These are phyloP conservation scores for Cyclostephanos tholiformis DNA, from an alignment of 108 stramenopile genomes.

Conservation along the genomic window DNA sequence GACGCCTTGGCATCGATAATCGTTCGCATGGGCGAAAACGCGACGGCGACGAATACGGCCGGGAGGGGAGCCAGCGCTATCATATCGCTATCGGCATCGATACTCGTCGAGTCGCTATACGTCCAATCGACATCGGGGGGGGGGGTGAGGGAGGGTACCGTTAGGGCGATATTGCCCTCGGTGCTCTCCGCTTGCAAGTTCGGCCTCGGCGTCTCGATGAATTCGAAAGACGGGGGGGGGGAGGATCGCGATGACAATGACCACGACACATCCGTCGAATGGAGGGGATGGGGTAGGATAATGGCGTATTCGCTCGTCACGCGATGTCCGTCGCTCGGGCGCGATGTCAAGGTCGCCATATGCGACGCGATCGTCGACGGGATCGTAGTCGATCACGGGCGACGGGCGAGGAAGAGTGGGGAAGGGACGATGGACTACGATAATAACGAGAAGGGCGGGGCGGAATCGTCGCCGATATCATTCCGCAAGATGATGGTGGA, in stretches of 20 bases:
- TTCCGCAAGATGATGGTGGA: not conserved
- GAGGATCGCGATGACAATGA: not conserved
- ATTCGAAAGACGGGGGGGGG: not conserved
- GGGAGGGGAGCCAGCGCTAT: conserved; percentile 37
- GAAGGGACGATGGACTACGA: conserved; percentile 1
- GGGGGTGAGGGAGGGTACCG: conserved; percentile 51
- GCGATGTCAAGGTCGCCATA: conserved; percentile 27
- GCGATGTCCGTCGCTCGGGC: conserved; percentile 28
- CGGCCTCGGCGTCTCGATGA: not conserved
- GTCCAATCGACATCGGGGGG: conserved; percentile 39
- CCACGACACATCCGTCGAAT: conserved; percentile 19
- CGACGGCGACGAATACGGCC: conserved; percentile 21
- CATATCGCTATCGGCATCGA: conserved; percentile 68
- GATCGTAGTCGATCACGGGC: conserved; percentile 11
- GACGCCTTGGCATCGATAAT: conserved; percentile 43
- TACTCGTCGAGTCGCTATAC: conserved; percentile 69
- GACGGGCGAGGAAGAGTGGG: not conserved
- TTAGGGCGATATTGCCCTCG: conserved; percentile 45
- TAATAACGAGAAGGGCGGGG: conserved; percentile 15
- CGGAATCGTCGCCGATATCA: not conserved
- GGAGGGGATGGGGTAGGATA: conserved; percentile 54
- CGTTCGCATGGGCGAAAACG: conserved; percentile 42
- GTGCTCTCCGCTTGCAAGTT: conserved; percentile 49
- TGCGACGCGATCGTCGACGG: conserved; percentile 46
- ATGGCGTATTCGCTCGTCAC: conserved; percentile 27